A percentile compares a stretch with the other conserved stretches of the same genome.
These are phyloP conservation scores for Candida insectalens DNA, from an alignment of 805 yeast species.

Conservation along the genomic window DNA sequence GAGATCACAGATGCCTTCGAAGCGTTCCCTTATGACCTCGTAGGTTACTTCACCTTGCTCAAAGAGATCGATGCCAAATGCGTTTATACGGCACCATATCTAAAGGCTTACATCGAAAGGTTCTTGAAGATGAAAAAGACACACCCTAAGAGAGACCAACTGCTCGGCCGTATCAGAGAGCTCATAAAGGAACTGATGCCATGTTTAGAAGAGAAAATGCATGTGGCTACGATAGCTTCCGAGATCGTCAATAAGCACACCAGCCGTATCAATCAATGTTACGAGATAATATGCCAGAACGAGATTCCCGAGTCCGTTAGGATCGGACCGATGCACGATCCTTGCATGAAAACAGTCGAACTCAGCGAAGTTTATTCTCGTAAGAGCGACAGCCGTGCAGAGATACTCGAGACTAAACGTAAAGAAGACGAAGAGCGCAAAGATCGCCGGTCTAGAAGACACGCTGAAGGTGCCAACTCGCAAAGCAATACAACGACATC, in stretches of 20 bases:
- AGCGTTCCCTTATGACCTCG: constrained; percentile 76
- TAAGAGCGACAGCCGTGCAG: constrained; percentile 48
- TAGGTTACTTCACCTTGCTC: constrained; percentile 76
- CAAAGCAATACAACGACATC: background rate
- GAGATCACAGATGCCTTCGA: constrained; percentile 87
- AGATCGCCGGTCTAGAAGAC: background rate
- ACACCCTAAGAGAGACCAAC: constrained; percentile 28
- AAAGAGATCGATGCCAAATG: constrained; percentile 96
- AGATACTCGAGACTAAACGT: background rate
- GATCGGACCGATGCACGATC: constrained; percentile 76
- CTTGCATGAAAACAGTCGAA: constrained; percentile 65
- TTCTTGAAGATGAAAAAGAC: constrained; percentile 31
- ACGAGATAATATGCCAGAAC: constrained; percentile 56
- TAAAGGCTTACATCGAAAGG: constrained; percentile 43
- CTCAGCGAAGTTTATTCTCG: constrained; percentile 63
- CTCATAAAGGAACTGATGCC: constrained; percentile 69
- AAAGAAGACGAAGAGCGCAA: constrained; percentile 3
- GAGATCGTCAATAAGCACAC: constrained; percentile 65
- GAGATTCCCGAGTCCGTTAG: constrained; percentile 80
- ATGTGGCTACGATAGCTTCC: constrained; percentile 85
- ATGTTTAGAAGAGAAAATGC: constrained; percentile 93
- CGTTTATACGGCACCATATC: constrained; percentile 58
- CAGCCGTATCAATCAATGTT: constrained; percentile 70
- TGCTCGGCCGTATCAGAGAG: constrained; percentile 31
- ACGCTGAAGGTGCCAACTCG: background rate